Percentiles rank a stretch among this genome's conserved stretches.
phyloP scores from a whole-genome alignment of 495 filamentous ascomycete genomes.

The Neurospora sp. region DNA sequence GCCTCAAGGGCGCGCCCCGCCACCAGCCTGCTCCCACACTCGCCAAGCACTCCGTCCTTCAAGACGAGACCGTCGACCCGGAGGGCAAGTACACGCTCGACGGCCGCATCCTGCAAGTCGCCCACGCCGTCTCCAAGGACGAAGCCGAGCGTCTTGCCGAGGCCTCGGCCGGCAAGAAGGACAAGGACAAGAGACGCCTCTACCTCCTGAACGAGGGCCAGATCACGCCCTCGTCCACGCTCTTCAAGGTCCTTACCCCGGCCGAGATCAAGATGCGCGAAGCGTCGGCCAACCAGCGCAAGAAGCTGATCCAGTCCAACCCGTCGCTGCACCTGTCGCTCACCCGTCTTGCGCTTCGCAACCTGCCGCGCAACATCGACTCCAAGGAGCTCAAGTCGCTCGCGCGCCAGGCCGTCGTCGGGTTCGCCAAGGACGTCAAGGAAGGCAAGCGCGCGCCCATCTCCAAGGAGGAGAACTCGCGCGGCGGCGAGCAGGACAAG shows the following conservation, averaged over 20 bases:
- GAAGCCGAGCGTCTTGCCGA: slow-evolving; percentile 67
- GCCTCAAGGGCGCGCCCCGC: slow-evolving; percentile 63
- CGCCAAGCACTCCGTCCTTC: slow-evolving; percentile 66
- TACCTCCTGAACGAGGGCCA: slow-evolving; percentile 85
- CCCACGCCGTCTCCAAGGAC: slow-evolving; percentile 71
- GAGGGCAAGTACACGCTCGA: slow-evolving; percentile 80
- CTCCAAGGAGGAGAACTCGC: slow-evolving; percentile 74
- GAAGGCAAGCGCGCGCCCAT: slow-evolving; percentile 57
- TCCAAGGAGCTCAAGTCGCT: slow-evolving; percentile 88
- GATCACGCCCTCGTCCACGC: slow-evolving; percentile 56
- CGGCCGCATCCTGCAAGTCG: slow-evolving; percentile 73
- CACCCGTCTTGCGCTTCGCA: slow-evolving; percentile 88
- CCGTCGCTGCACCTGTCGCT: slow-evolving; percentile 82
- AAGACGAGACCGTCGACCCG: slow-evolving; percentile 67
- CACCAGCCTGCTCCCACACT: slow-evolving; percentile 32
- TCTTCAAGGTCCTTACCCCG: slow-evolving; percentile 66
- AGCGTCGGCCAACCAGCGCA: slow-evolving; percentile 76
- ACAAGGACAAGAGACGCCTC: slow-evolving; percentile 84
- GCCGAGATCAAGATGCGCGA: slow-evolving; percentile 82
- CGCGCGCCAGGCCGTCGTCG: slow-evolving; percentile 80
- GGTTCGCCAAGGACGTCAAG: slow-evolving; percentile 87
- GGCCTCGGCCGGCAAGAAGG: slow-evolving; percentile 52
- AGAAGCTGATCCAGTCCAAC: slow-evolving; percentile 81
- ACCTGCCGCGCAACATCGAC: slow-evolving; percentile 73
- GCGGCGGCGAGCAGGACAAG: slow-evolving; percentile 69